Conservation (phyloP, 2,329 filamentous ascomycete genomes). For the Sarocladium kiliense region DNA sequence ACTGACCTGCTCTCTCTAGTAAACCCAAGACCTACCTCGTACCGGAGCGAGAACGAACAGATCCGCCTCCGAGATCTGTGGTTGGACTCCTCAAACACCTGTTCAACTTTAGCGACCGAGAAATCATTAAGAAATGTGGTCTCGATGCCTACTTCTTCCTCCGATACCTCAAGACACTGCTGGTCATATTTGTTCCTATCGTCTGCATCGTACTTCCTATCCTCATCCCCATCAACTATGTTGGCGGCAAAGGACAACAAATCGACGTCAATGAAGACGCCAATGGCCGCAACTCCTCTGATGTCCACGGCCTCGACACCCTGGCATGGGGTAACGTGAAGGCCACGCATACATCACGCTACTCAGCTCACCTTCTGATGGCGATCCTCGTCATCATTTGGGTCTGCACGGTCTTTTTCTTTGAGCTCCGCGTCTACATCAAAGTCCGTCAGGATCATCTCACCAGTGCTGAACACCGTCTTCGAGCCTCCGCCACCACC, state of each 20-base stretch:
- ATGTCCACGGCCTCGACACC: conserved; percentile 61
- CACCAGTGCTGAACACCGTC: conserved; percentile 88
- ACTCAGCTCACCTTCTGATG: conserved; percentile 80
- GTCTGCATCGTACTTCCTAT: conserved; percentile 75
- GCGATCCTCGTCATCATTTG: conserved; percentile 74
- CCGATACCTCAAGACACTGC: conserved; percentile 70
- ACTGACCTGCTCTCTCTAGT: conserved; percentile 31
- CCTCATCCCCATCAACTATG: conserved; percentile 76
- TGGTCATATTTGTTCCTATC: conserved; percentile 88
- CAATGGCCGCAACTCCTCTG: conserved; percentile 18
- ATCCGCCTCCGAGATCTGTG: conserved; percentile 58
- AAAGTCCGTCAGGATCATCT: conserved; percentile 91
- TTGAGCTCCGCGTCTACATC: conserved; percentile 81
- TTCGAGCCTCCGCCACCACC: conserved; percentile 90
- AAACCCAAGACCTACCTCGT: conserved; percentile 84
- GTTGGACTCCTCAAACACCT: conserved; percentile 52
- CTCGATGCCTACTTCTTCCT: conserved; percentile 97
- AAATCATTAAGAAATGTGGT: conserved; percentile 92
- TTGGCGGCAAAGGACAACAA: conserved; percentile 61
- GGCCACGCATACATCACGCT: conserved; percentile 57
- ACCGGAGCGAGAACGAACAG: conserved; percentile 75
- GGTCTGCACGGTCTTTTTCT: conserved; percentile 82
- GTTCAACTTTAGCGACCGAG: conserved; percentile 65
- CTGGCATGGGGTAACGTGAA: conserved; percentile 86
- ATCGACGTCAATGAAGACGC: conserved; percentile 35